phyloP scores from a whole-genome alignment of 2,329 filamentous ascomycete species.

The Arthrobotrys sphaeroides region DNA sequence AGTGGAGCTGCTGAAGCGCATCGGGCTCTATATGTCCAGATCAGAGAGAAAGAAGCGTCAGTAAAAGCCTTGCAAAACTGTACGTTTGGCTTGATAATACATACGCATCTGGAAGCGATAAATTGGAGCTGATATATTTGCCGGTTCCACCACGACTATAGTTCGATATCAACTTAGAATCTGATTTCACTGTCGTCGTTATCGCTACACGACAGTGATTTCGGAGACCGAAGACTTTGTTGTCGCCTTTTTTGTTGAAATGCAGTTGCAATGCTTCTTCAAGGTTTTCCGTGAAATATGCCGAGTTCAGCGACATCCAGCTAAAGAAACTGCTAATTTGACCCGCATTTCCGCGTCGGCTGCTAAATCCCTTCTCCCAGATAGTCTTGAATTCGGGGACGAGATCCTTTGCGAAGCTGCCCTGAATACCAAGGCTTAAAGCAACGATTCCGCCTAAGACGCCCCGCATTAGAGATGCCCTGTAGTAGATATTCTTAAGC shows the following conservation, averaged over 20 bases:
- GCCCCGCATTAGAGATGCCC: no score
- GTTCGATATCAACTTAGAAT: neutral
- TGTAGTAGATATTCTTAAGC: no score
- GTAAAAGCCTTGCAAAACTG: neutral
- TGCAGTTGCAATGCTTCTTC: neutral
- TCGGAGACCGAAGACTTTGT: neutral
- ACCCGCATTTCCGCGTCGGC: neutral
- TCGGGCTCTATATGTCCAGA: neutral
- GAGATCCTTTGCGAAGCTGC: neutral
- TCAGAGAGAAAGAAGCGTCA: neutral
- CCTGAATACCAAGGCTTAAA: neutral
- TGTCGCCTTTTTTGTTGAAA: neutral
- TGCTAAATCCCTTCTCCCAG: neutral
- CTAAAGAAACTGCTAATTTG: neutral
- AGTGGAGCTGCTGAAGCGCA: conserved; percentile 12
- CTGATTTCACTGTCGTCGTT: neutral
- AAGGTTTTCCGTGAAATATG: neutral
- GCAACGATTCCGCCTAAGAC: conserved; percentile 15
- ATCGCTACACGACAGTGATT: conserved; percentile 18
- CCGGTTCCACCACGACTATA: conserved; percentile 7
- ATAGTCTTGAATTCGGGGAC: neutral
- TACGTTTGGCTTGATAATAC: neutral
- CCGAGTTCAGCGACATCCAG: neutral
- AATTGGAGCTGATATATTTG: conserved; percentile 5
- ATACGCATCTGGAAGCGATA: neutral